Evolutionary conservation across 805 yeast species (phyloP), one percentile per base, ranked within the genome.

Genomic region (Cyberlindnera amylophila): DNA sequence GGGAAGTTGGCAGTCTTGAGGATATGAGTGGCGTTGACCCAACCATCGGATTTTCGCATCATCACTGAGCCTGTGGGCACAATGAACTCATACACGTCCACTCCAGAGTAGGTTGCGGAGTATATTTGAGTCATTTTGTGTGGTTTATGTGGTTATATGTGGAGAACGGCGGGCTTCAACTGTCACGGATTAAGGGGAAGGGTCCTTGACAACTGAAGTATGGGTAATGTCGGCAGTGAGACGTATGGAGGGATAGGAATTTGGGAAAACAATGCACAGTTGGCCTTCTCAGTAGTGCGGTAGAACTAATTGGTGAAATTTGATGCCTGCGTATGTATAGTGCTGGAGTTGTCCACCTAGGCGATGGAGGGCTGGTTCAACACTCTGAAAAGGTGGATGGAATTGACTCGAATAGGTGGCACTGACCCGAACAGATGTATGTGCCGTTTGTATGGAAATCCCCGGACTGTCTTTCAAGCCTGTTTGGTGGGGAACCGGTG

Each of bases 11-110:
- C 96, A 33, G 91, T 90, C 62, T 91, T 91, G 48, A 91, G 70
- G 36, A 91, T 87, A 61, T 91, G 98, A 19, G 98, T 91, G 11
- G 98, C 98, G 64, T 91, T 91, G 46, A 84, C 86, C 90, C 90
- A 85, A 42, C 82, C 82, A 59, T 85, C 93, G 29, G 71, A 66
- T 52, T 82, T 79, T 44, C 93, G 67, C 63, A 90, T 73, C 93
- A 85, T 85, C 13, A 85, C 80, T 21, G 90, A 85, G 15, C 83
- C 80, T 28, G 81, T 78, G 38, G 80, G 75, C 51, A 75, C 76
- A 19, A 76, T 65, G 54, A 81, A 72, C 67, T 91, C 86, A 67
- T 85, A 95, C 47, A 90, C 91, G 59, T 93, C 86, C 41, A 86
- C 85, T 53, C 88, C 78, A 31, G 90, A 74, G 67, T 86, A 83